A percentile compares a stretch with the other conserved stretches of the same genome.
Conservation (phyloP, 306 rosid species). For the Begonia loranthoides region DNA sequence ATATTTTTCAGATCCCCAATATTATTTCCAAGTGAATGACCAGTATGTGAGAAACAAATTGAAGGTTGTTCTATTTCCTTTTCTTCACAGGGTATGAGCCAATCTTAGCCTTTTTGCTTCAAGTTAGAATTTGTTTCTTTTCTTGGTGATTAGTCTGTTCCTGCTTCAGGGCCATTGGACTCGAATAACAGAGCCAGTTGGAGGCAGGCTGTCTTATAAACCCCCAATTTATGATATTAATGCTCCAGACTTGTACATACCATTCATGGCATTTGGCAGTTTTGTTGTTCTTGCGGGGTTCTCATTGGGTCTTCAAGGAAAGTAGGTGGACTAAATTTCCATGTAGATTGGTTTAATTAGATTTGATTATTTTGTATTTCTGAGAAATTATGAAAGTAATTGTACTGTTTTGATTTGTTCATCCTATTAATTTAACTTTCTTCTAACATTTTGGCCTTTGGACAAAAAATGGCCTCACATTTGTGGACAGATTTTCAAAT, state of each 20-base stretch:
- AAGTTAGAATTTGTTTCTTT: neutral
- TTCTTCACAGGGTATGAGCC: conserved; percentile 79
- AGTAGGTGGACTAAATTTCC: conserved; percentile 24
- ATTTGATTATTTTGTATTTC: no score
- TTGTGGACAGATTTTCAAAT: no score
- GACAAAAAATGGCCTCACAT: no score
- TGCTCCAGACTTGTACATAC: conserved; percentile 93
- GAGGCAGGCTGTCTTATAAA: conserved; percentile 90
- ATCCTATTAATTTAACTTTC: no score
- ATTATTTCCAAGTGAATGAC: conserved; percentile 94
- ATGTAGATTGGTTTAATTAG: no score
- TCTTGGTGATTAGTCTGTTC: no score
- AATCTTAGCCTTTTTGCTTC: neutral
- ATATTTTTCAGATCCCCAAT: conserved; percentile 91
- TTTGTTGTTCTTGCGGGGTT: conserved; percentile 89
- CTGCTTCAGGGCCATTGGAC: conserved; percentile 91
- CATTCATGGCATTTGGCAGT: conserved; percentile 94
- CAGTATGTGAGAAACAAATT: conserved; percentile 90
- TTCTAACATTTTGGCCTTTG: no score
- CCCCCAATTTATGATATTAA: conserved; percentile 94
- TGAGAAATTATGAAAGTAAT: no score
- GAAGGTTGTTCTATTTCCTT: conserved; percentile 90
- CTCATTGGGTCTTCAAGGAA: conserved; percentile 85
- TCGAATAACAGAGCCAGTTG: conserved; percentile 88
- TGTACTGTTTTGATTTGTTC: no score